Percentiles rank a stretch among this genome's conserved stretches.
Conservation (phyloP, 768 basidiomycete species). For the Tubosaeta sp. region DNA sequence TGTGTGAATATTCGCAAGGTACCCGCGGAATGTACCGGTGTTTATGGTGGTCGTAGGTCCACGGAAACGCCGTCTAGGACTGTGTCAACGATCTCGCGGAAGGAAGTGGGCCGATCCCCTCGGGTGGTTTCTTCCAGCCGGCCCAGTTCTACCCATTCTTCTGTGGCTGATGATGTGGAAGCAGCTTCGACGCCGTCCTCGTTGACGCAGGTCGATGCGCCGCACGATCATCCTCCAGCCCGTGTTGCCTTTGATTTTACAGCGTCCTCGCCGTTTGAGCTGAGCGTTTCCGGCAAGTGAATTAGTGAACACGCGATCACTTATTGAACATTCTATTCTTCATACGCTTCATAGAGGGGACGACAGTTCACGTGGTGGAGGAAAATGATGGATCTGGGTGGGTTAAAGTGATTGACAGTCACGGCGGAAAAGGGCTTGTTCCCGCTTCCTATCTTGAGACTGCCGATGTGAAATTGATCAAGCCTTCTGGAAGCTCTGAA, state of each 20-base stretch:
- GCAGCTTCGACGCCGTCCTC: slow-evolving; percentile 51
- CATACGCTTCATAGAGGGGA: slow-evolving; percentile 48
- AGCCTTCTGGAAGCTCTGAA: slow-evolving; percentile 10
- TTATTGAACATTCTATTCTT: slow-evolving; percentile 10
- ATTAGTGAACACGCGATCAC: slow-evolving; percentile 2
- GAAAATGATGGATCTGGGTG: slow-evolving; percentile 85
- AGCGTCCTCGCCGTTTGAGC: slow-evolving; percentile 73
- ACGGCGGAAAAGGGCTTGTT: slow-evolving; percentile 66
- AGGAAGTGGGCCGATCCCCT: slow-evolving; percentile 22
- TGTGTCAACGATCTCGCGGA: slow-evolving; percentile 32
- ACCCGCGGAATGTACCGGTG: slow-evolving; percentile 60
- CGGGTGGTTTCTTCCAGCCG: slow-evolving; percentile 3
- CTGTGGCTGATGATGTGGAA: slow-evolving; percentile 4
- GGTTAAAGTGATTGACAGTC: slow-evolving; percentile 65
- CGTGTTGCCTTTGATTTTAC: slow-evolving; percentile 72
- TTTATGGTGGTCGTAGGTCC: slow-evolving; percentile 25
- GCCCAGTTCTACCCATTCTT: slow-evolving; percentile 5
- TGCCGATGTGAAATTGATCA: slow-evolving; percentile 25
- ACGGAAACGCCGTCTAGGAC: slow-evolving; percentile 28
- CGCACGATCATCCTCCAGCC: slow-evolving; percentile 43
- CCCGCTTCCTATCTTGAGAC: slow-evolving; percentile 77
- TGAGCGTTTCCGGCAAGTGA: slow-evolving; percentile 56
- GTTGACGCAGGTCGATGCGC: slow-evolving; percentile 43
- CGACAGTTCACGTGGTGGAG: slow-evolving; percentile 62
- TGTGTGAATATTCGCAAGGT: slow-evolving; percentile 41